phyloP scores from a whole-genome alignment of 2,329 filamentous ascomycete genomes.

The Pyricularia sp. region DNA sequence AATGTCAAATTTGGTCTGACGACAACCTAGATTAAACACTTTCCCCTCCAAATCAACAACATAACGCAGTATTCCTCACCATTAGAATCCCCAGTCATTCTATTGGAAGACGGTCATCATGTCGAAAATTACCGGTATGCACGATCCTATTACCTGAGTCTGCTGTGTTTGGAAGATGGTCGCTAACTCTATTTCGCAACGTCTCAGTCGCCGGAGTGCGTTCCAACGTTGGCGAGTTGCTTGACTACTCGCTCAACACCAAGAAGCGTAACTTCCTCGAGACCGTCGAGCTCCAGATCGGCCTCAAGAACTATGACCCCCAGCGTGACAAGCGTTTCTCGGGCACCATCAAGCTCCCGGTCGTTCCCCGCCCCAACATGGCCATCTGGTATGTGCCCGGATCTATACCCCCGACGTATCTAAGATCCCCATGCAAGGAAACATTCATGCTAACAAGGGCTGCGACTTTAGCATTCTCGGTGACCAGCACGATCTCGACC shows the following conservation, averaged over 20 bases:
- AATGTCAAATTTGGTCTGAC: background rate
- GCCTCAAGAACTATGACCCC: conserved; percentile 98
- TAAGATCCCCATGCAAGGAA: background rate
- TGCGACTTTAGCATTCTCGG: conserved; percentile 44
- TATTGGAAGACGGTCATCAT: conserved; percentile 67
- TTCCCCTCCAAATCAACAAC: background rate
- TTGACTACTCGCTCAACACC: conserved; percentile 84
- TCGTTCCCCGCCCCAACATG: conserved; percentile 66
- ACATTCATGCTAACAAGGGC: background rate
- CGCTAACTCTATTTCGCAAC: conserved; percentile 9
- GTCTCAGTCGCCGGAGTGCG: conserved; percentile 70
- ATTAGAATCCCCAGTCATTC: conserved; percentile 14
- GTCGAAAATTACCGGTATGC: conserved; percentile 48
- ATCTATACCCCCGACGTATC: background rate
- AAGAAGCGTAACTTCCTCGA: conserved; percentile 98
- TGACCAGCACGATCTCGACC: conserved; percentile 95
- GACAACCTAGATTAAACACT: background rate
- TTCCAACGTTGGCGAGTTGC: conserved; percentile 84
- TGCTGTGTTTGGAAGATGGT: conserved; percentile 1
- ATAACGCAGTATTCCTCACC: conserved; percentile 17
- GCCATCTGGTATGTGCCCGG: conserved; percentile 11
- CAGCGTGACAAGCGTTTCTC: conserved; percentile 99
- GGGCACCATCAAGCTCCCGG: conserved; percentile 89
- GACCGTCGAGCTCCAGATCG: conserved; percentile 61
- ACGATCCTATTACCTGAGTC: conserved; percentile 2